These are phyloP conservation scores for Cercospora sp. DNA, from an alignment of 2,329 filamentous ascomycete genomes.

Conservation along the genomic window DNA sequence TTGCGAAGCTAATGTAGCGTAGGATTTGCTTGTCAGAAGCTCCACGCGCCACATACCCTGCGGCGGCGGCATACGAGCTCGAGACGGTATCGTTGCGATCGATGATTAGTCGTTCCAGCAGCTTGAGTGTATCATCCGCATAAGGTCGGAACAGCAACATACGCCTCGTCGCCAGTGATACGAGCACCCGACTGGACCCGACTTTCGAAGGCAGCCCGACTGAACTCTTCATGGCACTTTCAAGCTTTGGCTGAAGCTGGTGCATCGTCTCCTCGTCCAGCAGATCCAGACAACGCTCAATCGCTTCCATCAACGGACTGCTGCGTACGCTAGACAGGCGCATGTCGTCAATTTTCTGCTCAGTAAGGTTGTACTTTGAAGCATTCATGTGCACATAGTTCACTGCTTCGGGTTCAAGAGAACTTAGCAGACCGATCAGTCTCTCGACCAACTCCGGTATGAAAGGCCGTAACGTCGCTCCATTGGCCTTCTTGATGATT, in stretches of 20 bases:
- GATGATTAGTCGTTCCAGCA: conserved; percentile 77
- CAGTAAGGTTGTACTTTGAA: conserved; percentile 77
- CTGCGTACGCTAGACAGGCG: conserved; percentile 77
- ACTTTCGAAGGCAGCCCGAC: conserved; percentile 94
- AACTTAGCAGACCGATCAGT: conserved; percentile 78
- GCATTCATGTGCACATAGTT: conserved; percentile 93
- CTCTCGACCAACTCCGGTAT: conserved; percentile 79
- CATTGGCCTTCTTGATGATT: conserved; percentile 81
- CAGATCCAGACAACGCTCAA: conserved; percentile 83
- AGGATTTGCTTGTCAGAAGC: conserved; percentile 61
- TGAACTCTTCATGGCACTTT: conserved; percentile 77
- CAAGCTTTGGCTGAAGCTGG: conserved; percentile 69
- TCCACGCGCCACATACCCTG: conserved; percentile 77
- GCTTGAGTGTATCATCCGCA: conserved; percentile 71
- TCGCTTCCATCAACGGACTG: conserved; percentile 88
- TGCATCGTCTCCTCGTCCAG: conserved; percentile 78
- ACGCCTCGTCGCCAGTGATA: conserved; percentile 80
- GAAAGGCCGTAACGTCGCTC: conserved; percentile 75
- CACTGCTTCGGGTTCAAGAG: conserved; percentile 82
- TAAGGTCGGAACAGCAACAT: conserved; percentile 72
- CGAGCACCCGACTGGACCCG: conserved; percentile 80
- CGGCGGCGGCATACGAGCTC: conserved; percentile 80
- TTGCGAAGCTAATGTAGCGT: conserved; percentile 56
- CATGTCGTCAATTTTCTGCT: conserved; percentile 86
- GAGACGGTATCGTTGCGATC: conserved; percentile 94